These are phyloP conservation scores for Vitis amurensis DNA, from an alignment of 164 flowering plant genomes.

Conservation along the genomic window DNA sequence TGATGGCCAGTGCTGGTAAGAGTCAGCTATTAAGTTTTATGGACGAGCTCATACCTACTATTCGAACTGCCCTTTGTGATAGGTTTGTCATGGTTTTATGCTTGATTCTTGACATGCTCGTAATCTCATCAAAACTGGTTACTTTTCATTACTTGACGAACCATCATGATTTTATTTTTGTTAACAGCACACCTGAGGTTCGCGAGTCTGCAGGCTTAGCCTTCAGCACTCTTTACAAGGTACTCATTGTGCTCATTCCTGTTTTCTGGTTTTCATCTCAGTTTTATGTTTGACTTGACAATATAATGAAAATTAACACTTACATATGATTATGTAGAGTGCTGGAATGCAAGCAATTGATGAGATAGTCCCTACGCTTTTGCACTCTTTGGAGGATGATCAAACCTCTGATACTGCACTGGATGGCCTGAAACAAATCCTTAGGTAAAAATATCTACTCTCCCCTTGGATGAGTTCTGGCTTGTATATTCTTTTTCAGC, in stretches of 20 bases:
- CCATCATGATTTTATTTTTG: background rate
- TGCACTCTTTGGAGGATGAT: slow-evolving; percentile 91
- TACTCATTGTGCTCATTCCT: slow-evolving; percentile 12
- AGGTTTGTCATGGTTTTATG: slow-evolving; percentile 44
- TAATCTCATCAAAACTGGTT: background rate
- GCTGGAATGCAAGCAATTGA: slow-evolving; percentile 99
- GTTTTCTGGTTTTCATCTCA: background rate
- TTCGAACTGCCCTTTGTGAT: slow-evolving; percentile 97
- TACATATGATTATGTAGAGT: slow-evolving; percentile 50
- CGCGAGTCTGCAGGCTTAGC: slow-evolving; percentile 98
- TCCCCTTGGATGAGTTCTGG: background rate
- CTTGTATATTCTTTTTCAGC: background rate
- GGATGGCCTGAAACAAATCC: slow-evolving; percentile 96
- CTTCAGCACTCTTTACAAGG: slow-evolving; percentile 97
- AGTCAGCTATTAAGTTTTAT: slow-evolving; percentile 87
- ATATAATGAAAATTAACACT: background rate
- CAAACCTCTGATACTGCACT: slow-evolving; percentile 92
- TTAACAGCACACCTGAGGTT: slow-evolving; percentile 72
- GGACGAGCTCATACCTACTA: slow-evolving; percentile 95
- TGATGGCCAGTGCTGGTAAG: slow-evolving; percentile 95
- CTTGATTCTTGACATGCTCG: background rate
- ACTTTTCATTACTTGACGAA: background rate
- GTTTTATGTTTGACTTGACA: background rate
- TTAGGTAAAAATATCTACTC: slow-evolving; percentile 50
- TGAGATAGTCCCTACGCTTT: slow-evolving; percentile 95